These are phyloP conservation scores for Zanthoxylum bungeanum DNA, from an alignment of 345 rosid genomes.

Conservation along the genomic window DNA sequence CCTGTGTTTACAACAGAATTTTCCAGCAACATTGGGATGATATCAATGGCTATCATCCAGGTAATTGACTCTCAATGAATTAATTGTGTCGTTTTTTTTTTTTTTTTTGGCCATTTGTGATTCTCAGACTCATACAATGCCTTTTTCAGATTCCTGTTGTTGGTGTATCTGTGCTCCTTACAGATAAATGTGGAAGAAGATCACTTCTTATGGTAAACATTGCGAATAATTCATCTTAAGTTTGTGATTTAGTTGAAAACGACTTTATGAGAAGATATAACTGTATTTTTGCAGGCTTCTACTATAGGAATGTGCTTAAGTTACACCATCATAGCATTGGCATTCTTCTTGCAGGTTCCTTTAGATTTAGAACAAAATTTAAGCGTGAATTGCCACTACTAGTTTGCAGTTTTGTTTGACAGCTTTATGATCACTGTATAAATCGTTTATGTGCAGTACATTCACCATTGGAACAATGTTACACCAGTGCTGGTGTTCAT, in stretches of 20 bases:
- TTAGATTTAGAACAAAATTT: not conserved
- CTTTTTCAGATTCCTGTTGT: conserved; percentile 23
- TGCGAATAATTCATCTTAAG: not conserved
- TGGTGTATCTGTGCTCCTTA: conserved; percentile 9
- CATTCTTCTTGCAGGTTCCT: conserved; percentile 26
- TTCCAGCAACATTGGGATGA: conserved; percentile 15
- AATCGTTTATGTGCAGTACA: conserved; percentile 15
- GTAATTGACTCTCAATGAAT: not conserved
- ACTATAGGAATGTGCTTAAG: conserved; percentile 15
- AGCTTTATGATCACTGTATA: not conserved
- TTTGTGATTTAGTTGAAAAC: not conserved
- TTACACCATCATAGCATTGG: conserved; percentile 19
- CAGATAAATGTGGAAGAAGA: conserved; percentile 31
- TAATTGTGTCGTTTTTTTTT: not conserved
- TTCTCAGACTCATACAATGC: not conserved
- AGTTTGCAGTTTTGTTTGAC: not conserved
- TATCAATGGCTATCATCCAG: conserved; percentile 21
- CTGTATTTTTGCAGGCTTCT: conserved; percentile 16
- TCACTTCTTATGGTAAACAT: conserved; percentile 30
- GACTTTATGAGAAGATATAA: not conserved
- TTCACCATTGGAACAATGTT: conserved; percentile 12
- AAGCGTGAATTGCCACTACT: not conserved
- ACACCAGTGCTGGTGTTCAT: conserved; percentile 26
- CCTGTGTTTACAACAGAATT: conserved; percentile 9
- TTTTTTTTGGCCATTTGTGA: too few relatives aligned